phyloP scores from a whole-genome alignment of 805 yeast genomes.

The Metschnikowia shivogae region DNA sequence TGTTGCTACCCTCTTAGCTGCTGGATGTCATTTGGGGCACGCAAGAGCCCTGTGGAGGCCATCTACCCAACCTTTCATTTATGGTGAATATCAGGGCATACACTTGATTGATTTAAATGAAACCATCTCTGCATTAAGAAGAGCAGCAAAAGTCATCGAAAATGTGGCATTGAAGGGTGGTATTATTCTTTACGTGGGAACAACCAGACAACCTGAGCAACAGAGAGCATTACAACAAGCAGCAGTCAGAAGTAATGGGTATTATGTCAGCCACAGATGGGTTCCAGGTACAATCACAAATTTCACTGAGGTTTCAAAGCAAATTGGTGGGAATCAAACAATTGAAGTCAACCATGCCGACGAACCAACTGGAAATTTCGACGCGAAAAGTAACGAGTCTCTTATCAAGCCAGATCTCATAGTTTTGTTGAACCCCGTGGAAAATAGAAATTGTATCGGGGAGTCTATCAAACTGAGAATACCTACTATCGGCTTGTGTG shows the following conservation, averaged over 20 bases:
- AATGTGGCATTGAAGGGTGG: conserved; percentile 86
- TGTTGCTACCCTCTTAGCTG: conserved; percentile 70
- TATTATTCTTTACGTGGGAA: conserved; percentile 76
- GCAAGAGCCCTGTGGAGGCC: conserved; percentile 75
- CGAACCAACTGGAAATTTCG: conserved; percentile 55
- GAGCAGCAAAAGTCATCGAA: conserved; percentile 81
- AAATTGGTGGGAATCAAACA: conserved; percentile 30
- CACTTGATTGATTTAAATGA: conserved; percentile 88
- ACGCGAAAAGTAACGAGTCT: conserved; percentile 43
- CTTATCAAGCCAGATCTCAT: conserved; percentile 85
- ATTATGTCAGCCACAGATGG: conserved; percentile 83
- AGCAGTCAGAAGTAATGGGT: conserved; percentile 73
- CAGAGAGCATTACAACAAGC: conserved; percentile 71
- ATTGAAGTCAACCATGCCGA: conserved; percentile 74
- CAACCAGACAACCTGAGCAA: conserved; percentile 64
- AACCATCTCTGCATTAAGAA: conserved; percentile 67
- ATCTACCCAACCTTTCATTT: conserved; percentile 77
- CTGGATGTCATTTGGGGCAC: conserved; percentile 95
- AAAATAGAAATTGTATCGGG: conserved; percentile 70
- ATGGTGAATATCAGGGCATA: conserved; percentile 86
- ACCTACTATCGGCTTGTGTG: conserved; percentile 92
- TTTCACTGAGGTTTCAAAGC: conserved; percentile 64
- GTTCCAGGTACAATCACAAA: conserved; percentile 93
- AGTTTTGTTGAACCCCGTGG: conserved; percentile 81
- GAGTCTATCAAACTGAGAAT: conserved; percentile 81